Evolutionary conservation across 108 stramenopile species (phyloP).

Genomic region (Cyclotella distinguenda): DNA sequence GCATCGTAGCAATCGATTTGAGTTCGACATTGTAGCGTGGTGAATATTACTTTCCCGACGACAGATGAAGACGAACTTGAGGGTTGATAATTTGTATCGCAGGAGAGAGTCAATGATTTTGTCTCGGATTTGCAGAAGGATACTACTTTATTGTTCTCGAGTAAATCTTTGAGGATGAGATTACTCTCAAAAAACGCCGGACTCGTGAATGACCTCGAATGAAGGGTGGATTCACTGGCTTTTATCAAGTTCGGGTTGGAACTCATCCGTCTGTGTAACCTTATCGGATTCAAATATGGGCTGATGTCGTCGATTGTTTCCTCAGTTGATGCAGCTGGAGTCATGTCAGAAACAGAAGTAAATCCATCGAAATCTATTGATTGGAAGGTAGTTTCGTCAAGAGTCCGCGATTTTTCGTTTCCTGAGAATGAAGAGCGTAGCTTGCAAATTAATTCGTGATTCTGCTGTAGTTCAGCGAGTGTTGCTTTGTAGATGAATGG

Average conservation of each 20-base stretch:
- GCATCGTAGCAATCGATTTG: constrained; percentile 9
- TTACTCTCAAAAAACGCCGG: too few species aligned
- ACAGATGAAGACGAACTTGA: background rate
- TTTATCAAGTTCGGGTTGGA: too few species aligned
- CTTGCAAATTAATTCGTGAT: background rate
- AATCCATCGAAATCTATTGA: background rate
- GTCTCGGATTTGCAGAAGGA: background rate
- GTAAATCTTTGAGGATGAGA: too few species aligned
- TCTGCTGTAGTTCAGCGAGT: background rate
- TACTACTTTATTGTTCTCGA: background rate
- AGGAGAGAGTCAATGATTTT: background rate
- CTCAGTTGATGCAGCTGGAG: background rate
- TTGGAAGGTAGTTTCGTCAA: background rate
- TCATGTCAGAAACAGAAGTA: background rate
- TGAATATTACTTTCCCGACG: background rate
- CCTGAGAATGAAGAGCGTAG: background rate
- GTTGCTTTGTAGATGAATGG: constrained; percentile 9
- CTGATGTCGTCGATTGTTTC: too few species aligned
- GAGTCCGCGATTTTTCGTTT: background rate
- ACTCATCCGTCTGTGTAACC: too few species aligned
- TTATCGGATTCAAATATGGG: too few species aligned
- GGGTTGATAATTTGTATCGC: background rate
- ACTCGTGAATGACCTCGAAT: too few species aligned
- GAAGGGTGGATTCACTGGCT: too few species aligned
- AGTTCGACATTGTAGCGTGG: background rate